These are phyloP conservation scores for Clarireedia hainanense DNA, from an alignment of 2,329 filamentous ascomycete genomes.

Conservation along the genomic window DNA sequence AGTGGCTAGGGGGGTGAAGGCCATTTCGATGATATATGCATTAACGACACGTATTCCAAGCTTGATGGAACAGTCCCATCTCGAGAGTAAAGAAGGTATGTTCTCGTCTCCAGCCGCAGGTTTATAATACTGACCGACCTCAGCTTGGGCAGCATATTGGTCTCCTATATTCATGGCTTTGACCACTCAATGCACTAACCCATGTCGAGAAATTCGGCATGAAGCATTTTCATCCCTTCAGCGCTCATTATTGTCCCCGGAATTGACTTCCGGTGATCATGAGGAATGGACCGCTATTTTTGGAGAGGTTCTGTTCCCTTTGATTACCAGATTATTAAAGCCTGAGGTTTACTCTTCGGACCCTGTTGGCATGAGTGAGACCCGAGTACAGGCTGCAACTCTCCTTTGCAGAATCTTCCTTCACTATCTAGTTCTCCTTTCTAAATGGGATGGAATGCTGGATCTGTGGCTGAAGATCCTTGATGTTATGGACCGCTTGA, in stretches of 20 bases:
- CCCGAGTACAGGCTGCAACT: conserved; percentile 82
- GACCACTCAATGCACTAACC: conserved; percentile 86
- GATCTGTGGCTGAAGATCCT: conserved; percentile 89
- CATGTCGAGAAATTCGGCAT: conserved; percentile 85
- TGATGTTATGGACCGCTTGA: conserved; percentile 88
- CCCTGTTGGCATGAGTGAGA: conserved; percentile 89
- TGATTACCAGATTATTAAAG: conserved; percentile 80
- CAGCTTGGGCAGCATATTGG: conserved; percentile 95
- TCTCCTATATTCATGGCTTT: conserved; percentile 86
- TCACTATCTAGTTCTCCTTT: conserved; percentile 80
- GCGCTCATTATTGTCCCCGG: conserved; percentile 74
- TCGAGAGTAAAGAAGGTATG: conserved; percentile 64
- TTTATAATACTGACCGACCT: background rate
- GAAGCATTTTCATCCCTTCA: conserved; percentile 82
- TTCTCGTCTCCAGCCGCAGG: background rate
- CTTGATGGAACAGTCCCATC: conserved; percentile 86
- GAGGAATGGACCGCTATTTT: conserved; percentile 95
- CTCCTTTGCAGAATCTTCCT: conserved; percentile 92
- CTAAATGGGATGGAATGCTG: conserved; percentile 80
- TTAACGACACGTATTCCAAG: conserved; percentile 75
- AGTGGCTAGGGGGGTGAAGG: conserved; percentile 70
- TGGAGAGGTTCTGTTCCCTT: conserved; percentile 82
- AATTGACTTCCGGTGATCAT: conserved; percentile 75
- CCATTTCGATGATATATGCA: conserved; percentile 72
- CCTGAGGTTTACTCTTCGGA: conserved; percentile 92